These are phyloP conservation scores for Canna indica DNA, from an alignment of 176 grass and related monocot genomes.

Conservation along the genomic window DNA sequence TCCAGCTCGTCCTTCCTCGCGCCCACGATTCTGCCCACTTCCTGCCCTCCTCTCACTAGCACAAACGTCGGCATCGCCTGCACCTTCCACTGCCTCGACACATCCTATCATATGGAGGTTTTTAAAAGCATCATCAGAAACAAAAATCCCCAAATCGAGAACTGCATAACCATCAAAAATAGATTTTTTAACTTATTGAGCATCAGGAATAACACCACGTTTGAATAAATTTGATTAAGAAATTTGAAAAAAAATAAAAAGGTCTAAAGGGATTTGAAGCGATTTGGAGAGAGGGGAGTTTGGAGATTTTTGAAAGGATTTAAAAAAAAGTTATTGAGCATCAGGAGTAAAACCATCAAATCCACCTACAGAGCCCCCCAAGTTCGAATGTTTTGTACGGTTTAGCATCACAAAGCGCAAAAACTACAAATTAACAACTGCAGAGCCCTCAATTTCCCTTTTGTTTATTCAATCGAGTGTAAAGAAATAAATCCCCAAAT, in stretches of 20 bases:
- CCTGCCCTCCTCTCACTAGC: slow-evolving; percentile 48
- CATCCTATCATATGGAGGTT: slow-evolving; percentile 29
- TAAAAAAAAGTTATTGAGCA: too few relatives aligned
- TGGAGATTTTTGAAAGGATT: too few relatives aligned
- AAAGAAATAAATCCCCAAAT: too few relatives aligned
- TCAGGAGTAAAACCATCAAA: too few relatives aligned
- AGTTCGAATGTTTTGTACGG: too few relatives aligned
- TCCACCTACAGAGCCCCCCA: too few relatives aligned
- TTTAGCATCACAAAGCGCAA: too few relatives aligned
- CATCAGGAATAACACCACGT: neutral
- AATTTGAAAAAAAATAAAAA: neutral
- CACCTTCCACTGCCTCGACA: slow-evolving; percentile 66
- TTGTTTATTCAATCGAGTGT: too few relatives aligned
- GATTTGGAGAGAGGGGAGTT: too few relatives aligned
- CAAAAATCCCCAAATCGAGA: slow-evolving; percentile 1
- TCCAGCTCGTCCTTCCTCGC: slow-evolving; percentile 84
- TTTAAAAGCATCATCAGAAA: neutral
- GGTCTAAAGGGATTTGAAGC: too few relatives aligned
- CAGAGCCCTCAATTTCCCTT: neutral
- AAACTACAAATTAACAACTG: neutral
- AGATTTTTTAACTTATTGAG: neutral
- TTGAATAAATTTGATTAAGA: too few relatives aligned
- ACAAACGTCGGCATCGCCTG: slow-evolving; percentile 83
- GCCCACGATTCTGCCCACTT: slow-evolving; percentile 64
- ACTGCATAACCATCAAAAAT: neutral